Base-by-base conservation (phyloP, 192 early-diverging fungal genomes). In the Coemansia sp. region DNA sequence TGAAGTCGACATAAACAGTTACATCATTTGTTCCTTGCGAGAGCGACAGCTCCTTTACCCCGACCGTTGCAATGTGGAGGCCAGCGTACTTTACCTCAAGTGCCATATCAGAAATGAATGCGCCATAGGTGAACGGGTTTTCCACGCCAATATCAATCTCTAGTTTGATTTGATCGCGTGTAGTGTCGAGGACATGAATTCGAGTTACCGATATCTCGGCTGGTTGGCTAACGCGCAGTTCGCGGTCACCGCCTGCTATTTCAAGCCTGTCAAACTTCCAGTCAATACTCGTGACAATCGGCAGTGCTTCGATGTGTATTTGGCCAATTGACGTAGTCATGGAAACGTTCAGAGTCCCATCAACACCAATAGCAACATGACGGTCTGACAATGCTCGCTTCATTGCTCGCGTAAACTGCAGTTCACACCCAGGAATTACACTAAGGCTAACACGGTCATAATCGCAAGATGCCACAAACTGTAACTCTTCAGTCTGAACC, bases 111-210 rank as follows among this genome's bases (percentile, higher is more conserved):
- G 69, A 56, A 6, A 77, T 67, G 39, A 67, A 65, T 15, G 66
- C 75, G 15, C 75, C 75, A 54, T 77, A 77, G 61, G 62, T 72
- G 23, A 65, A 65, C 23, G 75, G 75, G 54, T 77, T 77, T 10
- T 59, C 37, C 15, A 77, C 41, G 4, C 58, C 54, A 23, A 77
- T 35, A 4, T 57, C 75, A 23, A 77, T 49, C 35, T 77, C 62
- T 0, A 66, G 32, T 5, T 29, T 15, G 24, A 77, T 48, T 17
- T 53, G 75, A 11, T 65, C 41, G 22, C 53, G 66, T 22, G 58
- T 71, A 5, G 75, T 77, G 49, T 77, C 58, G 17, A 58, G 45
- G 37, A 77, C 66, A 35, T 77, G 69, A 7, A 72, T 67, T 15
- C 65, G 68, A n/a, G 60, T 38, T 4, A 76, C 56, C 15, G 53